These are phyloP conservation scores for Aspergillus novoparasiticus DNA, from an alignment of 2,329 filamentous ascomycete genomes.

Conservation along the genomic window DNA sequence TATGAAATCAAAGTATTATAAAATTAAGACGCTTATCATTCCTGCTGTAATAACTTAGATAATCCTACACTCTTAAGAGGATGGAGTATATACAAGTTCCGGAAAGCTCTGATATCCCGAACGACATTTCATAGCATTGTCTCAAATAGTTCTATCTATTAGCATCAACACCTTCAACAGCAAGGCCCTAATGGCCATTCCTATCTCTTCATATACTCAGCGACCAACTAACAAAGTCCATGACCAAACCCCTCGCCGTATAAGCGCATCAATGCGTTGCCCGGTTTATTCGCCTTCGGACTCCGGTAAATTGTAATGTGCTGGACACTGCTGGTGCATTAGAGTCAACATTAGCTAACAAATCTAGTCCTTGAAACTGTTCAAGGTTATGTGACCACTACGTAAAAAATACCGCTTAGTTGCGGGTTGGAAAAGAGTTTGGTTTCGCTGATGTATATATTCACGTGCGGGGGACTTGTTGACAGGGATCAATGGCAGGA, in stretches of 20 bases:
- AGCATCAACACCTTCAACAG: neutral
- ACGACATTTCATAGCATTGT: neutral
- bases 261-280: neutral
- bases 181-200: neutral
- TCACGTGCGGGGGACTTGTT: neutral
- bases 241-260: neutral
- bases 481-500: neutral
- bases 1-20: neutral
- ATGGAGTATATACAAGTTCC: too few species aligned
- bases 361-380: neutral
- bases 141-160: neutral
- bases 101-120: neutral
- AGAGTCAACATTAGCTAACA: too few species aligned
- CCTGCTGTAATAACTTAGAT: too few species aligned
- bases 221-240: neutral
- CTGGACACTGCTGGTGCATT: too few species aligned
- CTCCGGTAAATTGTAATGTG: too few species aligned
- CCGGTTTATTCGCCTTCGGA: neutral
- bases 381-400: neutral
- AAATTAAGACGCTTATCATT: neutral
- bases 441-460: neutral
- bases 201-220: neutral
- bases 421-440: neutral
- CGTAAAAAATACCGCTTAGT: neutral
- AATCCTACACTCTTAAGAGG: too few species aligned